Evolutionary conservation across 2,329 filamentous ascomycete species (phyloP), one percentile per base, ranked within the genome.

Genomic region (Trichoderma koningiopsis): DNA sequence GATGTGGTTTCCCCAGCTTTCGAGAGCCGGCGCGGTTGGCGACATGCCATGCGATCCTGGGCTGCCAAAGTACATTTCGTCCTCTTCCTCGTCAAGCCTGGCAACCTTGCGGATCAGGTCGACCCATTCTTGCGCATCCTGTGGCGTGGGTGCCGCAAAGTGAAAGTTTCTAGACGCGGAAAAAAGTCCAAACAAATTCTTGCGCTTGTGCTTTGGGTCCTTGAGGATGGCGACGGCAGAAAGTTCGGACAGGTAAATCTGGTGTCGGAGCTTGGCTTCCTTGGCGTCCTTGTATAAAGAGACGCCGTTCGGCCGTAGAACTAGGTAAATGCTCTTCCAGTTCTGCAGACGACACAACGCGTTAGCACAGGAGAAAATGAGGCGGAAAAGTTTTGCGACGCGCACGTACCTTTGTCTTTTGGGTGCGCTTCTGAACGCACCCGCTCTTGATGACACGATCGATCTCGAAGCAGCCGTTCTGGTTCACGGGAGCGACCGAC

Each of bases 381-480:
- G 61, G 49, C 40, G 33, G 2, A 16, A n/a, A 16, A 2, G n/a
- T 22, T 22, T 19, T 19, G n/a, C 27, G 31, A 14, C 56, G 59
- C 49, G 58, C 37, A 7, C 79, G 68, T 80, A 94, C 93, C 90
- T 96, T 97, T 70, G 95, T 98, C 84, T 95, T 97, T 75, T 94
- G 91, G 22, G 94, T 96, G 74, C 95, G 89, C 81, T 97, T 97
- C 77, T 92, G 87, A 49, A 97, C 89, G 73, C 91, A 91, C 70
- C 95, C 94, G 69, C 91, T 89, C 82, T 97, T 98, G 79, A 98
- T 87, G 68, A 98, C 92, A 62, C 94, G 91, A 80, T 99, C 96
- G 76, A 96, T 97, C 76, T 96, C 94, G 79, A 97, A 99, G 80
- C 93, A 96, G 72, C 96, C 96, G 80, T 97, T 94, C 80, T 97